Evolutionary conservation across 139 green algal species (phyloP).

Genomic region (Chlorella sp.): DNA sequence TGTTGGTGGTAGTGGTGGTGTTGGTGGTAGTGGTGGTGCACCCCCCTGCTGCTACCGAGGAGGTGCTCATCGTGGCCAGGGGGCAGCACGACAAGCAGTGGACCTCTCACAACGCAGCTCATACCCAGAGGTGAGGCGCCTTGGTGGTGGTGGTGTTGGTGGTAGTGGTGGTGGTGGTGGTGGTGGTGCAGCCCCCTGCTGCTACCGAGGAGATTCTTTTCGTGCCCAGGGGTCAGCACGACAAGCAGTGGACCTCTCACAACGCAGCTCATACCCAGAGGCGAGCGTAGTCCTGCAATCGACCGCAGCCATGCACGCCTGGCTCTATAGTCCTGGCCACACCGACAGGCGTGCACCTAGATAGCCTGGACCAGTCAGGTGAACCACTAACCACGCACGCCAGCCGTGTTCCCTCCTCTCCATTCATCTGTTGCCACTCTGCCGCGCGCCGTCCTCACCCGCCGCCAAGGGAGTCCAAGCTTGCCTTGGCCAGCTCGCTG

Average conservation of each 20-base stretch:
- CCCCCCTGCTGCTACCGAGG: not conserved
- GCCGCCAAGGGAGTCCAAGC: too few relatives aligned
- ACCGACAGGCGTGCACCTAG: too few relatives aligned
- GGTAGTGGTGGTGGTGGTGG: not conserved
- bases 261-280: constrained; percentile 26
- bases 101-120: not conserved
- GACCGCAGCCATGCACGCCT: too few relatives aligned
- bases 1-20: not conserved
- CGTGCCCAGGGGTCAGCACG: not conserved
- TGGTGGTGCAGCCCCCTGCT: not conserved
- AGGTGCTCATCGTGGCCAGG: not conserved
- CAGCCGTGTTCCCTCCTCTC: too few relatives aligned
- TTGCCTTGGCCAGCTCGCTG: too few relatives aligned
- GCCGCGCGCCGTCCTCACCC: too few relatives aligned
- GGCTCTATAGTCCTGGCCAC: too few relatives aligned
- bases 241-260: not conserved
- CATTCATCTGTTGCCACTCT: too few relatives aligned
- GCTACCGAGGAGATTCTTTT: not conserved
- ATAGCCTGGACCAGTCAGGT: too few relatives aligned
- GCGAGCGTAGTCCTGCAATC: too few relatives aligned
- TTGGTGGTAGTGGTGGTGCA: not conserved
- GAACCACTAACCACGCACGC: too few relatives aligned
- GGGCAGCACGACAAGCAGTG: not conserved
- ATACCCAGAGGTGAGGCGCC: constrained; percentile 26
- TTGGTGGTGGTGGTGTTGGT: not conserved